Conservation (phyloP, 139 green algal species). For the Chlamydomonas sp. region DNA sequence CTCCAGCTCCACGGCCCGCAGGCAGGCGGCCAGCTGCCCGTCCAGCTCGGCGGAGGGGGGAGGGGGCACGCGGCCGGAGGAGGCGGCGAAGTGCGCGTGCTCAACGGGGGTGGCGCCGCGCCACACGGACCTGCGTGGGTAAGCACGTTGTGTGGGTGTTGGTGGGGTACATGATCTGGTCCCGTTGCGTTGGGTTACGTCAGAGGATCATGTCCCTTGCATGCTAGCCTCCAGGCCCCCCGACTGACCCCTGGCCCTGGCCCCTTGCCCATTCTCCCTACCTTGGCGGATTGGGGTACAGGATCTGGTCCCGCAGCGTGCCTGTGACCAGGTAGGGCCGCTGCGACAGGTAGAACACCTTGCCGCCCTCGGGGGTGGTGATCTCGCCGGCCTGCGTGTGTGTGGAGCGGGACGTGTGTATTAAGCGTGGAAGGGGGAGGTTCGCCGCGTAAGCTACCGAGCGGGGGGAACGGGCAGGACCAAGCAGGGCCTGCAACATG, state of each 20-base stretch:
- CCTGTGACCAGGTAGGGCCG: slow-evolving; percentile 85
- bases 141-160: not conserved
- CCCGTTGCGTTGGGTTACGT: too few relatives aligned
- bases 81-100: slow-evolving; percentile 25
- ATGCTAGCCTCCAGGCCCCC: too few relatives aligned
- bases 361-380: slow-evolving; percentile 51
- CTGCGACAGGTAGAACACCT: slow-evolving; percentile 92
- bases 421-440: not conserved
- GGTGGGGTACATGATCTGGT: not conserved
- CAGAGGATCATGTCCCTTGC: too few relatives aligned
- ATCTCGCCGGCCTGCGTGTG: slow-evolving; percentile 53
- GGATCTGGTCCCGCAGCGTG: slow-evolving; percentile 89
- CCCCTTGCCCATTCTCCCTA: not conserved
- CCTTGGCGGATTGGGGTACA: slow-evolving; percentile 86
- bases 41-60: slow-evolving; percentile 45
- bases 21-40: slow-evolving; percentile 57
- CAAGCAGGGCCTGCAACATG: too few relatives aligned
- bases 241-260: too few relatives aligned
- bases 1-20: slow-evolving; percentile 87
- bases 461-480: too few relatives aligned
- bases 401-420: not conserved
- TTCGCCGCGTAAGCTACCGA: not conserved
- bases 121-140: slow-evolving; percentile 56
- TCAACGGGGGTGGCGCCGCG: slow-evolving; percentile 38
- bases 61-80: slow-evolving; percentile 12